Base-by-base conservation (phyloP, 148 eudicot genomes). In the Dianthus caryophyllus region DNA sequence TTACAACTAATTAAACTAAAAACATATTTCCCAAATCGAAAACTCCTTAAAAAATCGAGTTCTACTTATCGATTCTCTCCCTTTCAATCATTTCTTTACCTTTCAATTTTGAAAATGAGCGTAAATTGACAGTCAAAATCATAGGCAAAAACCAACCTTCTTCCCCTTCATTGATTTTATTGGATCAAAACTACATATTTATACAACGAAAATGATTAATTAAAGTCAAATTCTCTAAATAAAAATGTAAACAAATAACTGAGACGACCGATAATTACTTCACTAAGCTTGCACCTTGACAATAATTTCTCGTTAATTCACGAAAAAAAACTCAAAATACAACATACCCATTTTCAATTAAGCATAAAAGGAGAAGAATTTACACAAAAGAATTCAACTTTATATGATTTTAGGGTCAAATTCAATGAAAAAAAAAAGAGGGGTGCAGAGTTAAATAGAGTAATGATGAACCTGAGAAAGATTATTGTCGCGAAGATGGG, bases 401-500 rank as follows among this genome's bases (percentile, higher is more conserved):
- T 44, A 20, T 17, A 25, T 9, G 18, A 43, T 39, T 8, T 30
- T 9, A 61, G 20, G 63, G 14, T 49, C 21, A 41, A 30, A n/a
- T 47, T 49, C 1, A 74, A 56, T 24, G 27, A 69, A 9, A 46
- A 12, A 31, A 41, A n/a, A 0, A 47, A 38, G n/a, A n/a, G n/a
- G n/a, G n/a, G n/a, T n/a, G n/a, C n/a, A n/a, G 0, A 49, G 5
- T 9, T 53, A 31, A 62, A 0, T 68, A 69, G 29, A 69, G 63
- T 26, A 31, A 41, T 3, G 56, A 33, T 14, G 26, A 73, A 82
- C 94, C 87, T 85, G 91, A 76, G 76, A 79, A 70, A 84, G 85
- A 83, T 87, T 85, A 65, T 82, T 83, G 69, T 87, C 85, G 43
- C 96, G 88, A 49, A 90, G 90, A 79, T 90, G 93, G 49, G 96